Percentiles rank a stretch among this genome's conserved stretches.
These are phyloP conservation scores for Moricandia moricandioides DNA, from an alignment of 345 rosid species.

Conservation along the genomic window DNA sequence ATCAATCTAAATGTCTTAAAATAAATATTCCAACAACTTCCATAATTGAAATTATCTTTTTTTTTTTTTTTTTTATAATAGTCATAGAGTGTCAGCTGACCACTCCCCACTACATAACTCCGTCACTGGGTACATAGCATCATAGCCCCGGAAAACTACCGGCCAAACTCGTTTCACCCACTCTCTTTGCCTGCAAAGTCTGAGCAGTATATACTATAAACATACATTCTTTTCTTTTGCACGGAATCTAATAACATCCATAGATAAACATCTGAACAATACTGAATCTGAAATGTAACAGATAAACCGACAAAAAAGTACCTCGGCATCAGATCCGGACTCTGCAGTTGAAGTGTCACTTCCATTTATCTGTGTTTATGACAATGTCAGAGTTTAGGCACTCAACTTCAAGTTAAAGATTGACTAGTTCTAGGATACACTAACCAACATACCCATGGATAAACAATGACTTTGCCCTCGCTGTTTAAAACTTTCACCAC, in stretches of 20 bases:
- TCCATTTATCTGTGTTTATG: conserved; percentile 67
- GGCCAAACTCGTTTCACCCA: conserved; percentile 63
- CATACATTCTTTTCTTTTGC: background rate
- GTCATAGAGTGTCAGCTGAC: no score
- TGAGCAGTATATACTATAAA: background rate
- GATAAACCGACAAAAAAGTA: conserved; percentile 19
- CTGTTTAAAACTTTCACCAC: conserved; percentile 82
- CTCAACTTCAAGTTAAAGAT: background rate
- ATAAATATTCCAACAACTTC: no score
- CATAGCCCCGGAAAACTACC: conserved; percentile 73
- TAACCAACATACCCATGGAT: conserved; percentile 55
- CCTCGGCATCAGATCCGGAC: conserved; percentile 99
- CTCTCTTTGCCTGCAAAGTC: conserved; percentile 61
- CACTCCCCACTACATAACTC: conserved; percentile 5
- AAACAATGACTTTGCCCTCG: conserved; percentile 83
- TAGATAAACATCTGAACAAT: no score
- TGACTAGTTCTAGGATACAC: background rate
- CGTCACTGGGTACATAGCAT: conserved; percentile 91
- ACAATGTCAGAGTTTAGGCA: conserved; percentile 1
- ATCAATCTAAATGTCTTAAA: no score
- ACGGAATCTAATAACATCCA: background rate
- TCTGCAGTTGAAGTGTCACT: conserved; percentile 98
- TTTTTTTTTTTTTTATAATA: no score
- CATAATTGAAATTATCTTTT: no score
- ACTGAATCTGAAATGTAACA: background rate